Evolutionary conservation across 345 rosid genomes (phyloP).

Genomic region (Anastatica hierochuntica): DNA sequence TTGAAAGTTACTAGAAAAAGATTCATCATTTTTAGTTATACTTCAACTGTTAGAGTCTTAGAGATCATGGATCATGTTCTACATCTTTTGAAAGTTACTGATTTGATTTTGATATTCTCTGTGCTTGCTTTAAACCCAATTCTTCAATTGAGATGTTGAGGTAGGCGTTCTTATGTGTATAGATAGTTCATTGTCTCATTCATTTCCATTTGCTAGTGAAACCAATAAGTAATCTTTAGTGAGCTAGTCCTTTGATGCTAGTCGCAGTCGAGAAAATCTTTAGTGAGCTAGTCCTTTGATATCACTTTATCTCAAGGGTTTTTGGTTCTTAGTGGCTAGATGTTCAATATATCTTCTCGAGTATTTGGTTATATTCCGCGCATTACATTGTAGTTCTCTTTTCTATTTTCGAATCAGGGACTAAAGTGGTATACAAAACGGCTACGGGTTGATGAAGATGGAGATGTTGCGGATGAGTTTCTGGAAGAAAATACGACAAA

Average conservation of each 20-base stretch:
- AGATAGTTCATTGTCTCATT: no score
- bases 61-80: no score
- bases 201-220: no score
- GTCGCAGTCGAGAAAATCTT: not conserved
- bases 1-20: no score
- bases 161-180: no score
- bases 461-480: constrained; percentile 92
- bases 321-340: no score
- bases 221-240: not conserved
- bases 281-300: not conserved
- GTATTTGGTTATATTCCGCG: not conserved
- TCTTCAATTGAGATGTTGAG: not conserved
- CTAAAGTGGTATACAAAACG: constrained; percentile 75
- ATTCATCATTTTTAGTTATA: no score
- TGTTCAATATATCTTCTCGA: not conserved
- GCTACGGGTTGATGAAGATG: constrained; percentile 78
- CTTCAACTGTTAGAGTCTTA: no score
- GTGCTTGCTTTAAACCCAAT: not conserved
- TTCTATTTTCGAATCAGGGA: constrained; percentile 66
- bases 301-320: not conserved
- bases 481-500: constrained; percentile 33
- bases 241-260: not conserved
- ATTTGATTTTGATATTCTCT: not conserved
- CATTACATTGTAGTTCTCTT: not conserved
- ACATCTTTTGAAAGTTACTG: no score